These are phyloP conservation scores for Pulveroboletus ravenelii DNA, from an alignment of 768 basidiomycete genomes.

Conservation along the genomic window DNA sequence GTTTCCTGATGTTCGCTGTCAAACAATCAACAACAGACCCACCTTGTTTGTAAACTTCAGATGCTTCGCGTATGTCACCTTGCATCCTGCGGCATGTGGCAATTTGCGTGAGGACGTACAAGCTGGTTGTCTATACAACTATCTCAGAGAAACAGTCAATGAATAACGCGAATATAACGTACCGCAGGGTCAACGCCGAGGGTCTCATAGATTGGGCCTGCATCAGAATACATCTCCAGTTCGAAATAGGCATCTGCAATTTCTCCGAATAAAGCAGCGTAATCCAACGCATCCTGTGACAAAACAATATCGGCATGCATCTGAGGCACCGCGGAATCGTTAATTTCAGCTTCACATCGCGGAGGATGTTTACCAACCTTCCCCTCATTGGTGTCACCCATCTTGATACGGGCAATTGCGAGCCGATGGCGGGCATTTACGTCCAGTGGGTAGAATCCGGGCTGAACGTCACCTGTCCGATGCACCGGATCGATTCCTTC, in stretches of 20 bases:
- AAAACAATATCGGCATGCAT: conserved; percentile 72
- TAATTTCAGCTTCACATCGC: not conserved
- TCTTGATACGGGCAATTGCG: conserved; percentile 73
- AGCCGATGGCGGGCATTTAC: conserved; percentile 65
- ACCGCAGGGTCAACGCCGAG: not conserved
- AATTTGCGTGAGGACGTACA: conserved; percentile 48
- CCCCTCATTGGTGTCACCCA: conserved; percentile 76
- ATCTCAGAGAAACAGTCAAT: not conserved
- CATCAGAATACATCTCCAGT: not conserved
- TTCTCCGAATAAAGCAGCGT: conserved; percentile 73
- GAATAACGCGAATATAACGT: not conserved
- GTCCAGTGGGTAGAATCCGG: not conserved
- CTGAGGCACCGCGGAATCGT: conserved; percentile 36
- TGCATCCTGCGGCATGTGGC: conserved; percentile 77
- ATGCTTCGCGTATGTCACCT: conserved; percentile 70
- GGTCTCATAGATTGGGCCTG: not conserved
- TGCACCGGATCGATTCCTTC: not conserved
- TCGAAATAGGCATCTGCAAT: conserved; percentile 78
- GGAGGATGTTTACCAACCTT: conserved; percentile 44
- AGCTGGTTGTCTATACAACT: not conserved
- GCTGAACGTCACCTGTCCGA: not conserved
- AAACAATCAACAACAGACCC: conserved; percentile 14
- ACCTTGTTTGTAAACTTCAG: conserved; percentile 83
- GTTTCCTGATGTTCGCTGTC: not conserved
- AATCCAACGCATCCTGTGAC: conserved; percentile 66